Evolutionary conservation across 495 filamentous ascomycete species (phyloP).

Genomic region (Trichoderma gamsii): DNA sequence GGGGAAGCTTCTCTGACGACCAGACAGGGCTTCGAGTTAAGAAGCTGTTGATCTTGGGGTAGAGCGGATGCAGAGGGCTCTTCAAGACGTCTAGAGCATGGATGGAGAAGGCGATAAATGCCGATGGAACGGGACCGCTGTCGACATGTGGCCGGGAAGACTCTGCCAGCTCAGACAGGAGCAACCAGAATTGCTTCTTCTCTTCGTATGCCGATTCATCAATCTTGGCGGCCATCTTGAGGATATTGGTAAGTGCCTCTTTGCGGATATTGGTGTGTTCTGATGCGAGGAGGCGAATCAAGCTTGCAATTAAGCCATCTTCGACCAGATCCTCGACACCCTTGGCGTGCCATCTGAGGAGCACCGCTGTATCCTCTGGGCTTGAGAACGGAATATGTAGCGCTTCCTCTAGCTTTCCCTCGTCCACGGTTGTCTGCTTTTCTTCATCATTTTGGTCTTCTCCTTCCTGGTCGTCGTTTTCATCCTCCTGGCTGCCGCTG

Average conservation of each 20-base stretch:
- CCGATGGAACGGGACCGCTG: slow-evolving; percentile 58
- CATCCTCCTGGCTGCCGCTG: background rate
- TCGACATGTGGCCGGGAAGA: slow-evolving; percentile 54
- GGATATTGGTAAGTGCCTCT: slow-evolving; percentile 64
- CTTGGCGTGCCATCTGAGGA: slow-evolving; percentile 65
- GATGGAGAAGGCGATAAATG: slow-evolving; percentile 67
- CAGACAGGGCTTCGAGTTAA: slow-evolving; percentile 70
- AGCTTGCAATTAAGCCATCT: slow-evolving; percentile 57
- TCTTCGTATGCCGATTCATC: slow-evolving; percentile 68
- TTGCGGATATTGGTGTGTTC: slow-evolving; percentile 64
- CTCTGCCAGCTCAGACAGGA: slow-evolving; percentile 72
- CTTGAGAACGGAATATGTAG: slow-evolving; percentile 30
- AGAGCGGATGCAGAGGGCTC: slow-evolving; percentile 76
- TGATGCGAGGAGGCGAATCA: slow-evolving; percentile 71
- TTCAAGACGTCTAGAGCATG: slow-evolving; percentile 59
- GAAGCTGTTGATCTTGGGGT: slow-evolving; percentile 80
- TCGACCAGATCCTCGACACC: slow-evolving; percentile 68
- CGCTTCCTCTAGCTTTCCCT: slow-evolving; percentile 26
- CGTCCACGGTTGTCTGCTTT: slow-evolving; percentile 14
- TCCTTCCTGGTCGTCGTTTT: background rate
- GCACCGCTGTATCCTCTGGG: slow-evolving; percentile 50
- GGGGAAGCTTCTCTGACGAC: slow-evolving; percentile 67
- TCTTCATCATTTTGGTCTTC: background rate
- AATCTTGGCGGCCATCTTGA: slow-evolving; percentile 58
- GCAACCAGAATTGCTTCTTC: slow-evolving; percentile 65